phyloP scores from a whole-genome alignment of 805 yeast species.

The Helenozyma rhizophorensis region DNA sequence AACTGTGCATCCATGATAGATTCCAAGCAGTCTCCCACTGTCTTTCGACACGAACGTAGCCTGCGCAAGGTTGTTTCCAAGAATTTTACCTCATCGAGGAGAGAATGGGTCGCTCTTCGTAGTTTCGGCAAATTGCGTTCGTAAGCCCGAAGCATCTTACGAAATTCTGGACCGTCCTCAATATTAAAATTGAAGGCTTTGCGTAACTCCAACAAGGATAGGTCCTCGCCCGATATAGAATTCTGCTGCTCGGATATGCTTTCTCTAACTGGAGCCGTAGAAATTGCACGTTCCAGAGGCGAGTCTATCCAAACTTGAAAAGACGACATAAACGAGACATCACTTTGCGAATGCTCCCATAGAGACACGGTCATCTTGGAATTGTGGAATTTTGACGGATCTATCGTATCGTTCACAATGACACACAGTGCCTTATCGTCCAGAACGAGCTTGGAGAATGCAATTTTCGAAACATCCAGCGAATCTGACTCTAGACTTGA shows the following conservation, averaged over 20 bases:
- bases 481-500: constrained; percentile 7
- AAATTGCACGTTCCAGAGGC: background rate
- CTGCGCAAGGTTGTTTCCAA: constrained; percentile 26
- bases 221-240: background rate
- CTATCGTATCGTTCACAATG: constrained; percentile 12
- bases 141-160: constrained; percentile 27
- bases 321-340: constrained; percentile 1
- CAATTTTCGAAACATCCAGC: constrained; percentile 27
- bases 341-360: constrained; percentile 7
- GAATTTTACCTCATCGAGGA: constrained; percentile 29
- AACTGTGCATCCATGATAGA: constrained; percentile 21
- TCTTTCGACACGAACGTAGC: constrained; percentile 15
- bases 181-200: constrained; percentile 30
- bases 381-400: constrained; percentile 1
- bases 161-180: constrained; percentile 43
- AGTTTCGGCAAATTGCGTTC: constrained; percentile 28
- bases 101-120: constrained; percentile 17
- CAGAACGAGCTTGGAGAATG: constrained; percentile 23
- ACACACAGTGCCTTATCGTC: constrained; percentile 13
- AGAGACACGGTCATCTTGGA: constrained; percentile 6
- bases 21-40: constrained; percentile 21
- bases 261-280: no score
- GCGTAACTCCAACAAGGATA: constrained; percentile 14
- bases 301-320: constrained; percentile 6
- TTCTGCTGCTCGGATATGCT: no score